phyloP scores from a whole-genome alignment of 2,329 filamentous ascomycete genomes.

The Cercospora sojina region DNA sequence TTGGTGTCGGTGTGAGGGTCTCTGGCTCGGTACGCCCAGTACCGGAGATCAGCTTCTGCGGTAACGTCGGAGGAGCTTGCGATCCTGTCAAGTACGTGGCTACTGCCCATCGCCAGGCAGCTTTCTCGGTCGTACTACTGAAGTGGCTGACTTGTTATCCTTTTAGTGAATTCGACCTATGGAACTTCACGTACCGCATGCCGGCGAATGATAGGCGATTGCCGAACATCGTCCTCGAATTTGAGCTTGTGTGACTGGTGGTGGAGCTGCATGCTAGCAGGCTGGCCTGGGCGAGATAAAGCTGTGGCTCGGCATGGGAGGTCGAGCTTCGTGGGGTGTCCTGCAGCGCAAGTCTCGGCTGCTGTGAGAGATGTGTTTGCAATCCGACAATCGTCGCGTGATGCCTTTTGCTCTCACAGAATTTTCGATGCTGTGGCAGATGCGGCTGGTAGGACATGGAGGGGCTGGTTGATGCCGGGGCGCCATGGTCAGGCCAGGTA shows the following conservation, averaged over 20 bases:
- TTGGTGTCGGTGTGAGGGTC: constrained; percentile 15
- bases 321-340: background rate
- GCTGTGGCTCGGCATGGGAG: background rate
- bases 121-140: background rate
- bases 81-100: constrained; percentile 23
- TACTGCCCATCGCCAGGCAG: background rate
- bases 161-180: constrained; percentile 23
- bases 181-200: constrained; percentile 26
- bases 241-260: constrained; percentile 11
- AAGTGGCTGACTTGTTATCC: background rate
- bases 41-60: constrained; percentile 21
- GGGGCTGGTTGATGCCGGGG: background rate
- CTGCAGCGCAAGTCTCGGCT: background rate
- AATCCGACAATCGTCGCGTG: background rate
- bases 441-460: background rate
- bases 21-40: constrained; percentile 15
- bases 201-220: constrained; percentile 15
- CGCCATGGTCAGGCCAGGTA: background rate
- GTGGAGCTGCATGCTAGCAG: background rate
- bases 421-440: background rate
- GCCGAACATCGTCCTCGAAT: constrained; percentile 21
- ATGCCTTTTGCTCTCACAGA: background rate
- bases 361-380: background rate
- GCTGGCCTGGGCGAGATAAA: constrained; percentile 1
- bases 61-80: constrained; percentile 19